A percentile compares a stretch with the other conserved stretches of the same genome.
These are phyloP conservation scores for Russula dissimulans DNA, from an alignment of 768 basidiomycete species.

Conservation along the genomic window DNA sequence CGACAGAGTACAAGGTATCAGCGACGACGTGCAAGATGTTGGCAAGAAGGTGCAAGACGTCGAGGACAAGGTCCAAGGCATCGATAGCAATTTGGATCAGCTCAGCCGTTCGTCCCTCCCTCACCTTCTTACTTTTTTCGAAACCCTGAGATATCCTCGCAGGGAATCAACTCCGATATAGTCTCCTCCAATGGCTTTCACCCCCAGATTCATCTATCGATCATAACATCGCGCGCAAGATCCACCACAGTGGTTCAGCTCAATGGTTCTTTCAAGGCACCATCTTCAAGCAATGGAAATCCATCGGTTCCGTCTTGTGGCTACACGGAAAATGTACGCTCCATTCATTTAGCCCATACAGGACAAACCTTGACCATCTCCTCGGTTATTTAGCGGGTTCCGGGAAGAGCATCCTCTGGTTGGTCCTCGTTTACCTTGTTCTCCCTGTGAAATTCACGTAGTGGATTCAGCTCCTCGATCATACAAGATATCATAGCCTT, in stretches of 20 bases:
- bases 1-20: neutral
- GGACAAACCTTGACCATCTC: neutral
- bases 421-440: neutral
- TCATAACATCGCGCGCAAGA: neutral
- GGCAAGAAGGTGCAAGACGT: neutral
- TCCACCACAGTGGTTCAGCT: neutral
- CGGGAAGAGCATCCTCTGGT: conserved; percentile 4
- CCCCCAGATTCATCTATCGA: neutral
- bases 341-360: neutral
- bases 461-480: neutral
- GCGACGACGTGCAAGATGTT: neutral
- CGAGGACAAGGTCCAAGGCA: neutral
- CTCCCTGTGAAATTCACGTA: neutral
- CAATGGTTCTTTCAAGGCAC: neutral
- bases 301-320: neutral
- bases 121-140: neutral
- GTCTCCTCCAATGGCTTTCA: neutral
- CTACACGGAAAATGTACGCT: neutral
- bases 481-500: neutral
- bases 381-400: neutral
- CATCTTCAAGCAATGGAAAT: neutral
- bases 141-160: neutral
- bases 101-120: neutral
- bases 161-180: neutral
- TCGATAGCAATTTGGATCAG: neutral